phyloP scores from a whole-genome alignment of 805 yeast species.

The Trichomonascus vanleenenianus region DNA sequence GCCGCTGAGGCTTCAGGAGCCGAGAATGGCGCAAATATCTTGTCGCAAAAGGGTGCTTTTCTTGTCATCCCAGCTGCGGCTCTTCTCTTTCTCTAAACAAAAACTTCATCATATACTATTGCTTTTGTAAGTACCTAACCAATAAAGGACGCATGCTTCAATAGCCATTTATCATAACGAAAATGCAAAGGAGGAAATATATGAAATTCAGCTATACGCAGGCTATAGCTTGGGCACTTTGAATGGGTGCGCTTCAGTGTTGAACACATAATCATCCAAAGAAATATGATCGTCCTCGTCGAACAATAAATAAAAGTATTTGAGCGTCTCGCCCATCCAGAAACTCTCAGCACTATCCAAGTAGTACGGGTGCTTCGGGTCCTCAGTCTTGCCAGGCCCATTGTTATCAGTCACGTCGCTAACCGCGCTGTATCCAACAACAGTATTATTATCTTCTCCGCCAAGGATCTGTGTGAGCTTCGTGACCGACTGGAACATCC shows the following conservation, averaged over 20 bases:
- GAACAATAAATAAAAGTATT: constrained; percentile 72
- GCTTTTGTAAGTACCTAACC: too few species aligned
- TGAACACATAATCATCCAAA: constrained; percentile 48
- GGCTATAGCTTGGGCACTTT: not conserved
- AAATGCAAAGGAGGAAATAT: too few species aligned
- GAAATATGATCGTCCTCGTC: constrained; percentile 36
- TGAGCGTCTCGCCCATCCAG: constrained; percentile 91
- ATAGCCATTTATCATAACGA: too few species aligned
- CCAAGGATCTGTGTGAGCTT: constrained; percentile 18
- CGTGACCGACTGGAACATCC: constrained; percentile 34
- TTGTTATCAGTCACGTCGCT: constrained; percentile 34
- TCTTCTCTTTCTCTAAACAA: not conserved
- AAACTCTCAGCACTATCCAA: constrained; percentile 53
- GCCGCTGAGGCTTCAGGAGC: not conserved
- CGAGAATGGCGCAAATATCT: not conserved
- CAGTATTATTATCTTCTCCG: constrained; percentile 24
- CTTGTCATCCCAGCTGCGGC: not conserved
- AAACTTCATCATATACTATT: not conserved
- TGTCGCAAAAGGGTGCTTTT: not conserved
- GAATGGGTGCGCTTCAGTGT: constrained; percentile 59
- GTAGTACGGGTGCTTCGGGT: constrained; percentile 35
- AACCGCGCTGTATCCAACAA: constrained; percentile 33
- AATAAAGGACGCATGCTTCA: not conserved
- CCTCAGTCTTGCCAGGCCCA: constrained; percentile 28
- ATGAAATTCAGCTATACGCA: too few species aligned